Evolutionary conservation across 1,139 yeast genomes (phyloP).

Genomic region (Protomyces lactucae-debilis): DNA sequence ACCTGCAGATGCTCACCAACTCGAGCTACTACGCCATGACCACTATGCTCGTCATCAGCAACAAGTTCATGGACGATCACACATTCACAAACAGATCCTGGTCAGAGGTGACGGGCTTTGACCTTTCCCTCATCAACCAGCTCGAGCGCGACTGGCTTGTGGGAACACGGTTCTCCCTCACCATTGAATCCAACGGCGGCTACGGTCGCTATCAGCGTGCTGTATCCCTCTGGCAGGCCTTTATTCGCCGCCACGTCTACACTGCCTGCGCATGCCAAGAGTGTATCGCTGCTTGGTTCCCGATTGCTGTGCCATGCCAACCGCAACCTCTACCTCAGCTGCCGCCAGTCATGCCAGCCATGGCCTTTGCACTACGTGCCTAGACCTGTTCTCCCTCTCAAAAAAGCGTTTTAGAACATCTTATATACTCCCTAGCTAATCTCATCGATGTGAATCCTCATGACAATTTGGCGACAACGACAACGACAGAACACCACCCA

Average conservation of each 20-base stretch:
- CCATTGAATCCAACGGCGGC: background rate
- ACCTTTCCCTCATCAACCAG: slow-evolving; percentile 54
- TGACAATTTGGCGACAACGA: background rate
- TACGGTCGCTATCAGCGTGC: background rate
- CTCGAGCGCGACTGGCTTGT: slow-evolving; percentile 72
- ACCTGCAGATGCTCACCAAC: background rate
- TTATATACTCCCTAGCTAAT: slow-evolving; percentile 4
- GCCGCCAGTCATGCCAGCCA: background rate
- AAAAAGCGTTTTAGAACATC: background rate
- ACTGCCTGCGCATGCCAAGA: background rate
- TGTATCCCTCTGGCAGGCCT: background rate
- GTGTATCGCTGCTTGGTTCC: background rate
- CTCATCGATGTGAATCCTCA: background rate
- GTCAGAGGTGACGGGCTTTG: slow-evolving; percentile 86
- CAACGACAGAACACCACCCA: background rate
- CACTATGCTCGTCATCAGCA: slow-evolving; percentile 69
- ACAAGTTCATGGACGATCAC: slow-evolving; percentile 77
- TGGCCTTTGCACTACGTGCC: background rate
- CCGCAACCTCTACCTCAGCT: background rate
- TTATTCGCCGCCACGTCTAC: background rate
- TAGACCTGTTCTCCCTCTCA: background rate
- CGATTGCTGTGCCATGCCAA: background rate
- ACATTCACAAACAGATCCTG: slow-evolving; percentile 88
- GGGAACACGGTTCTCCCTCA: slow-evolving; percentile 34
- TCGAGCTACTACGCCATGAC: slow-evolving; percentile 59